A percentile compares a stretch with the other conserved stretches of the same genome.
Conservation (phyloP, 345 rosid genomes). For the Zanthoxylum bungeanum region DNA sequence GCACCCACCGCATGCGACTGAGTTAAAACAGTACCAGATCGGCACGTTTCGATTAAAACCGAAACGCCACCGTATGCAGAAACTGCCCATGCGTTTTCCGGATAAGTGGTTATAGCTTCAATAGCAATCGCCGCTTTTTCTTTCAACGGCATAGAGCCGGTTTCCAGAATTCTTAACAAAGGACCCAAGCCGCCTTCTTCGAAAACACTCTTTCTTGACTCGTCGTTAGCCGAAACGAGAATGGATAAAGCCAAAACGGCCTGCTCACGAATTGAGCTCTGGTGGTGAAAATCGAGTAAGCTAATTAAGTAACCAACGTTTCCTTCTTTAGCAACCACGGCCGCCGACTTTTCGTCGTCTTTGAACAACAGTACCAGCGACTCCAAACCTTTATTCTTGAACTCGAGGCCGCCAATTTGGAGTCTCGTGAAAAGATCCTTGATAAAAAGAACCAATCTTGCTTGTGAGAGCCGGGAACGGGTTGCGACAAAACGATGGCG, state of each 20-base stretch:
- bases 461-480: slow-evolving; percentile 46
- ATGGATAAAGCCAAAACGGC: slow-evolving; percentile 61
- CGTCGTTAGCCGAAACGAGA: slow-evolving; percentile 49
- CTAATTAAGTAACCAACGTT: slow-evolving; percentile 55
- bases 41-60: slow-evolving; percentile 56
- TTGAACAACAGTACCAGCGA: slow-evolving; percentile 62
- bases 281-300: slow-evolving; percentile 53
- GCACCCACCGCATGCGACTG: slow-evolving; percentile 62
- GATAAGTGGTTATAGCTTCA: slow-evolving; percentile 65
- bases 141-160: slow-evolving; percentile 53
- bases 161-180: slow-evolving; percentile 54
- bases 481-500: slow-evolving; percentile 72
- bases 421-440: slow-evolving; percentile 75
- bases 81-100: slow-evolving; percentile 69
- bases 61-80: slow-evolving; percentile 69
- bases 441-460: slow-evolving; percentile 58
- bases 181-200: slow-evolving; percentile 82
- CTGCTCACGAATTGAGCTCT: slow-evolving; percentile 54
- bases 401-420: slow-evolving; percentile 79
- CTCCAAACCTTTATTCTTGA: slow-evolving; percentile 66
- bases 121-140: slow-evolving; percentile 67
- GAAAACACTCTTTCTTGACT: slow-evolving; percentile 59
- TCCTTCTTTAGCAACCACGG: slow-evolving; percentile 66
- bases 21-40: slow-evolving; percentile 50
- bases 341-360: slow-evolving; percentile 49